Percentiles rank a stretch among this genome's conserved stretches.
Evolutionary conservation across 2,329 filamentous ascomycete genomes (phyloP).

Genomic region (Trichoderma sp.): DNA sequence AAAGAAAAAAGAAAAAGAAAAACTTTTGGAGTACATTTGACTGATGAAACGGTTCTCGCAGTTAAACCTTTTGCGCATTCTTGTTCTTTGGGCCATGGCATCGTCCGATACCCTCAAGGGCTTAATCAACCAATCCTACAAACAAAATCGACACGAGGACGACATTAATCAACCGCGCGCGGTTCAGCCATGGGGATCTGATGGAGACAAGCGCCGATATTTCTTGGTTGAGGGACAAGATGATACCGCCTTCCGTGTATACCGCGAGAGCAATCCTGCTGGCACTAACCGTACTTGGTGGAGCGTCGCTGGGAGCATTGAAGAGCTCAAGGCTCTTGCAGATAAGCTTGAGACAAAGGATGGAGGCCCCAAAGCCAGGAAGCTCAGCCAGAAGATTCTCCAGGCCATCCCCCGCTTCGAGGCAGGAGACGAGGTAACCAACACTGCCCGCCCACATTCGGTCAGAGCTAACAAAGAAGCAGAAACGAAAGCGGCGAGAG

Average conservation of each 20-base stretch:
- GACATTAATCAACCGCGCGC: slow-evolving; percentile 81
- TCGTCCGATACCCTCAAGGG: slow-evolving; percentile 80
- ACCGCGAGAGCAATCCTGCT: slow-evolving; percentile 85
- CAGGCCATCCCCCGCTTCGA: slow-evolving; percentile 86
- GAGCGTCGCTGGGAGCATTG: slow-evolving; percentile 87
- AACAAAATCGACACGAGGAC: slow-evolving; percentile 78
- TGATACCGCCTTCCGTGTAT: slow-evolving; percentile 90
- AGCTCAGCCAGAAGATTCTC: slow-evolving; percentile 73
- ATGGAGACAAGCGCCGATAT: slow-evolving; percentile 88
- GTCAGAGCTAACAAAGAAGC: background rate
- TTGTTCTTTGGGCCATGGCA: slow-evolving; percentile 84
- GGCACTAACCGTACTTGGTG: slow-evolving; percentile 80
- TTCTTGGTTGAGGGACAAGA: slow-evolving; percentile 92
- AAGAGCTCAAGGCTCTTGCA: slow-evolving; percentile 73
- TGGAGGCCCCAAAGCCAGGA: slow-evolving; percentile 75
- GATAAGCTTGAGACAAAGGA: slow-evolving; percentile 75
- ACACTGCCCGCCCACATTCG: background rate
- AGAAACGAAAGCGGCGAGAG: slow-evolving; percentile 92
- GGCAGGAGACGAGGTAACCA: slow-evolving; percentile 78
- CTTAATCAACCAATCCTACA: slow-evolving; percentile 84
- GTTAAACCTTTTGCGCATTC: slow-evolving; percentile 78
- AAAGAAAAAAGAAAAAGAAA: too few species aligned
- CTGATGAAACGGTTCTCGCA: slow-evolving; percentile 37
- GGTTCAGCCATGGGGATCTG: slow-evolving; percentile 85
- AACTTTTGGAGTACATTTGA: background rate